Conservation (phyloP, 768 basidiomycete species). For the Mycena chlorophos region DNA sequence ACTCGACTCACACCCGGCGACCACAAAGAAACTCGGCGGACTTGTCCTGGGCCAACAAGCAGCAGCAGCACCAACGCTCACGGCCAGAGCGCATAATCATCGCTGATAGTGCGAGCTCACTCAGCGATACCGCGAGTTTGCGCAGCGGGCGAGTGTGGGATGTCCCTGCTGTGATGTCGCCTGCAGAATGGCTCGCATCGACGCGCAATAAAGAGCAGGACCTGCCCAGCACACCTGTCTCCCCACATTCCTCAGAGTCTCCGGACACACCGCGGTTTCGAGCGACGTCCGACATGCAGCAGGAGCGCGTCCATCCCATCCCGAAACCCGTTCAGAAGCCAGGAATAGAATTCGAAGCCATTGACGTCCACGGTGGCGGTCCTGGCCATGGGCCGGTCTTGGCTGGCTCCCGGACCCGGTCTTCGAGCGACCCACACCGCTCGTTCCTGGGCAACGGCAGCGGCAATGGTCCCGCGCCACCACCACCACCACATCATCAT, state of each 20-base stretch:
- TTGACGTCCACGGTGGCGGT: slow-evolving; percentile 2
- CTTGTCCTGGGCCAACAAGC: slow-evolving; percentile 3
- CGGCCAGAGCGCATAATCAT: slow-evolving; percentile 13
- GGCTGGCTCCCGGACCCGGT: slow-evolving; percentile 7
- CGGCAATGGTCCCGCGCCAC: too few species aligned
- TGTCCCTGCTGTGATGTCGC: slow-evolving; percentile 8
- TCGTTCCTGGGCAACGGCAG: slow-evolving; percentile 12
- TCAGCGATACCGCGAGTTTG: slow-evolving; percentile 4
- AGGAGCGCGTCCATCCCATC: background rate
- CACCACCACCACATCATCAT: background rate
- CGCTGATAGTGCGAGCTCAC: slow-evolving; percentile 2
- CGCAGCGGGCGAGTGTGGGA: slow-evolving; percentile 2
- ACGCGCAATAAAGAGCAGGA: slow-evolving; percentile 3
- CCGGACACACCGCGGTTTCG: slow-evolving; percentile 14
- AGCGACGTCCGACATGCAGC: slow-evolving; percentile 2
- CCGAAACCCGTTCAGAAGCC: too few species aligned
- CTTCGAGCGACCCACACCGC: slow-evolving; percentile 19
- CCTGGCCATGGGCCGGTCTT: slow-evolving; percentile 1
- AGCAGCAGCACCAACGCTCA: background rate
- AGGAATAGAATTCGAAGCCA: too few species aligned
- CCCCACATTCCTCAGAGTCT: slow-evolving; percentile 3
- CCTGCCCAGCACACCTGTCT: slow-evolving; percentile 5
- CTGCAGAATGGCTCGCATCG: slow-evolving; percentile 19
- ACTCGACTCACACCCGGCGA: background rate
- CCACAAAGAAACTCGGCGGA: slow-evolving; percentile 1